Evolutionary conservation across 345 rosid species (phyloP).

Genomic region (Acer negundo): DNA sequence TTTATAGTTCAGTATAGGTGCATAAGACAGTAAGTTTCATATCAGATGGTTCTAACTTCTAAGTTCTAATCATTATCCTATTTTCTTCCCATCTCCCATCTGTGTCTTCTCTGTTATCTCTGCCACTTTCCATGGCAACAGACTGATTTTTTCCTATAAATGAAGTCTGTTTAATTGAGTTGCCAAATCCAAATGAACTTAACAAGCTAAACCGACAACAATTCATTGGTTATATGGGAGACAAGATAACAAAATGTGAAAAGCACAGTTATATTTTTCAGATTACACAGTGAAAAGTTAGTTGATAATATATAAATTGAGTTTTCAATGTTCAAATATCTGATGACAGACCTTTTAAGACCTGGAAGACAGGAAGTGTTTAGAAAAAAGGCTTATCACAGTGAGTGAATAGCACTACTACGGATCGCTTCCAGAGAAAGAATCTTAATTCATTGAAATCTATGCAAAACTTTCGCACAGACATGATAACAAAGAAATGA

Average conservation of each 20-base stretch:
- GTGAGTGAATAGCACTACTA: background rate
- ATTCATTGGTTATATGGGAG: background rate
- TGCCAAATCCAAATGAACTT: too few relatives aligned
- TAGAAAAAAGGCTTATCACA: background rate
- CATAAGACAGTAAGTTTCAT: background rate
- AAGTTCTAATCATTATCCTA: too few relatives aligned
- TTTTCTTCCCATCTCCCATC: background rate
- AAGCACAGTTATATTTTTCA: background rate
- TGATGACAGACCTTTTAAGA: too few relatives aligned
- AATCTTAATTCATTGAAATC: background rate
- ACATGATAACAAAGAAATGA: background rate
- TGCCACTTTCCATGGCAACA: background rate
- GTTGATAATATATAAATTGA: too few relatives aligned
- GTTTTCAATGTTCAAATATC: too few relatives aligned
- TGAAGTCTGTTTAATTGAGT: too few relatives aligned
- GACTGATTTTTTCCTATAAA: background rate
- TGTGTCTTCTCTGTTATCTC: background rate
- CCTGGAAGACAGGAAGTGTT: background rate
- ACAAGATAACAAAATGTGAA: background rate
- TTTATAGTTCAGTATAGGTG: background rate
- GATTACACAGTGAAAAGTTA: too few relatives aligned
- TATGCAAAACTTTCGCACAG: background rate
- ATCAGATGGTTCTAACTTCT: background rate
- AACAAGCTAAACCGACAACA: too few relatives aligned
- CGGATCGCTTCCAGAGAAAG: background rate